Evolutionary conservation across 208 protist genomes (phyloP), one percentile per base, ranked within the genome.

Genomic region (Leptomonas pyrrhocoris): DNA sequence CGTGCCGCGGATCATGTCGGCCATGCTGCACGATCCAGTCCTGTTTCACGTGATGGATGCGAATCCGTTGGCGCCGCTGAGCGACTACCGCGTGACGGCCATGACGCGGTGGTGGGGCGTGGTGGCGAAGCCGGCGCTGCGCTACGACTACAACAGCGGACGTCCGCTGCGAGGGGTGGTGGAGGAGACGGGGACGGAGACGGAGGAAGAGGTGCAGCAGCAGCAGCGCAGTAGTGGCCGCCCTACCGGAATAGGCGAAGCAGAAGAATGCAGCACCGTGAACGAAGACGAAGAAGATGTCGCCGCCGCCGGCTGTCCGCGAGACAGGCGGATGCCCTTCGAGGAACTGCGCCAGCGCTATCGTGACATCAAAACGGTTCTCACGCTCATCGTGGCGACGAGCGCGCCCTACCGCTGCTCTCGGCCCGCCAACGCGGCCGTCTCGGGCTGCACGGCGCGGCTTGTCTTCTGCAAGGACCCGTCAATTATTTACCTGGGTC

Each of bases 381-480:
- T 94, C 31, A 78, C 76, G 42, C 61, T 90, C 11, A 60, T 90
- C 36, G 71, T 68, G 13, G 72, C 88, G 9, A 75, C 92, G 27
- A 74, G 82, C 25, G 63, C 83, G 4, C 84, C 88, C 15, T 95
- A 95, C 70, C 80, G 86, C 46, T 60, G 83, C 54, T 73, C 83
- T 25, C 79, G 81, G 6, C 81, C 81, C 23, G 74, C 77, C 6
- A 80, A 78, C 54, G 72, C 76, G 19, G 71, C 83, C 28, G 56
- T 78, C 11, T 78, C 84, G 7, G 77, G 70, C 43, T 89, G 79
- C 61, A 87, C 83, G 6, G 58, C 75, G 5, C 87, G 90, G 1
- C 64, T 94, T 2, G 81, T 95, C 75, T 77, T 92, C 40, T 90
- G 81, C 66, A 64, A 83, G 25, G 86, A 92, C 66, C 88, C 90